Evolutionary conservation across 257 asterid species (phyloP).

Genomic region (Salvia splendens): DNA sequence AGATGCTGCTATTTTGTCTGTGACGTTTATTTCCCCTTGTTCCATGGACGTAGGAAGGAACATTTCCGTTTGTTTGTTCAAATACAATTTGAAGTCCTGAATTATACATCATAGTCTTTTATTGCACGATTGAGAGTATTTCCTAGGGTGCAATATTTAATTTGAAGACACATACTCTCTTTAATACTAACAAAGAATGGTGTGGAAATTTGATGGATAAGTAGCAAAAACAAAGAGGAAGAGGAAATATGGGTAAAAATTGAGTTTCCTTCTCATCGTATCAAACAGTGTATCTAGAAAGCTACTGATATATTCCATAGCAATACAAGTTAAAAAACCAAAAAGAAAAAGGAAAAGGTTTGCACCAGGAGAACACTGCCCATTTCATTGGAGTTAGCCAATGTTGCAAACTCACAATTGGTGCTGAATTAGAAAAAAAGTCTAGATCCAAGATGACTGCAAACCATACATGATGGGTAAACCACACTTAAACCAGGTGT

Average conservation of each 20-base stretch:
- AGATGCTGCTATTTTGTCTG: not conserved
- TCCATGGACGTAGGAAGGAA: not conserved
- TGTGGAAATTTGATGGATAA: conserved; percentile 11
- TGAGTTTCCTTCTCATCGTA: not conserved
- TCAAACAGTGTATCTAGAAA: not conserved
- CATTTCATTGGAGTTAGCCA: not conserved
- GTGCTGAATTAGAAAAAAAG: not conserved
- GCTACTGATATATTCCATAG: not conserved
- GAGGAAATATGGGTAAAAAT: not conserved
- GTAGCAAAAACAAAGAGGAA: not conserved
- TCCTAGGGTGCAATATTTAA: not conserved
- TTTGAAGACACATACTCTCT: not conserved
- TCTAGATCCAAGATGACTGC: no score
- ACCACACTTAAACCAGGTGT: no score
- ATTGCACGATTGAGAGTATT: not conserved
- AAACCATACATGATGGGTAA: no score
- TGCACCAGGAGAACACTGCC: not conserved
- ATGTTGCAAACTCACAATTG: no score
- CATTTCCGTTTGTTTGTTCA: not conserved
- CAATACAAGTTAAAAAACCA: no score
- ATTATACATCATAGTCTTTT: not conserved
- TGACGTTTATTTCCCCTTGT: not conserved
- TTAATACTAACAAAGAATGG: not conserved
- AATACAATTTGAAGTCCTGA: not conserved
- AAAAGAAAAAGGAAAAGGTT: not conserved